A percentile compares a stretch with the other conserved stretches of the same genome.
Conservation (phyloP, 2,329 filamentous ascomycete species). For the Calonectria montana region DNA sequence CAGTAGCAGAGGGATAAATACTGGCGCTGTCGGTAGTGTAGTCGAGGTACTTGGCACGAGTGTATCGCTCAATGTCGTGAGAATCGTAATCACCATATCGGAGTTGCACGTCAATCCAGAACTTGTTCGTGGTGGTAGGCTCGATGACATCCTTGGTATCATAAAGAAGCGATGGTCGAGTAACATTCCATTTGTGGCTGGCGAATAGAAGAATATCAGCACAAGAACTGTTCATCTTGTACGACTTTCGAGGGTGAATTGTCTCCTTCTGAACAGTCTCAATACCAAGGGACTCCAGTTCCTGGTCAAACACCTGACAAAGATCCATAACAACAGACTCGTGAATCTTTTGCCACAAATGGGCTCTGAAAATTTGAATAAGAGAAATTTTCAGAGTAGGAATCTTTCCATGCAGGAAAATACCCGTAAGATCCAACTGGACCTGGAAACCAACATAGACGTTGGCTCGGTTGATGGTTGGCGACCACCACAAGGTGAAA, state of each 20-base stretch:
- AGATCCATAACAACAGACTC: constrained; percentile 99
- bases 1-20: constrained; percentile 96
- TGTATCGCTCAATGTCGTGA: constrained; percentile 98
- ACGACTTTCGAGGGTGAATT: constrained; percentile 98
- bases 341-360: constrained; percentile 99
- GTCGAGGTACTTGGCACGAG: constrained; percentile 97
- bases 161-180: constrained; percentile 89
- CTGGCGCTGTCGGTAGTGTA: constrained; percentile 99
- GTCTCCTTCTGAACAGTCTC: constrained; percentile 99
- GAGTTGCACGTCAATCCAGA: constrained; percentile 98
- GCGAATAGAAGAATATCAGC: constrained; percentile 97
- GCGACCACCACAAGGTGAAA: constrained; percentile 98
- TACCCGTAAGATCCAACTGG: constrained; percentile 95
- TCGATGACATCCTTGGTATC: constrained; percentile 98
- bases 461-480: constrained; percentile 93
- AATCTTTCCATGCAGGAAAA: constrained; percentile 99
- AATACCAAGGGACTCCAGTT: constrained; percentile 93
- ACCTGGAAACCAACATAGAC: constrained; percentile 99
- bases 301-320: constrained; percentile 98
- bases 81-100: constrained; percentile 99
- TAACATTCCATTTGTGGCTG: constrained; percentile 99
- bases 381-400: constrained; percentile 97
- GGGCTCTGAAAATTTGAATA: constrained; percentile 98
- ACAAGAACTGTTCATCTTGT: constrained; percentile 99
- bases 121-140: constrained; percentile 95